Evolutionary conservation across 805 yeast genomes (phyloP).

Genomic region (Candida chauliodis): DNA sequence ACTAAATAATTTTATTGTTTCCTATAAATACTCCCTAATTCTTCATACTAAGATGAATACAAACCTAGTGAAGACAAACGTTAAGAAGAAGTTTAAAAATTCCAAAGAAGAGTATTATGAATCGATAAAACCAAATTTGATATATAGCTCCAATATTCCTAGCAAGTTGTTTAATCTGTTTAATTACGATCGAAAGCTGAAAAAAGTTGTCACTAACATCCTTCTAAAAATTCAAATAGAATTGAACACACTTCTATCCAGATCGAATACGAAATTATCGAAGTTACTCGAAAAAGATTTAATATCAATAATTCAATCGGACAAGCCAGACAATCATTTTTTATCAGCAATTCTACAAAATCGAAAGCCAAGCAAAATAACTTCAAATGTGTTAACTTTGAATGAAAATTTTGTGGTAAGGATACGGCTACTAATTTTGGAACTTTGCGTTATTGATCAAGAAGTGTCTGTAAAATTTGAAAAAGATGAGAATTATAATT

Average conservation of each 20-base stretch:
- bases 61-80: background rate
- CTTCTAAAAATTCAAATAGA: conserved; percentile 24
- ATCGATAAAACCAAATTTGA: conserved; percentile 33
- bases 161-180: conserved; percentile 14
- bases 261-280: conserved; percentile 27
- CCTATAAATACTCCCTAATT: no score
- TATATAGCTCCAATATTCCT: conserved; percentile 35
- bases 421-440: conserved; percentile 20
- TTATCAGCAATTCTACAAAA: background rate
- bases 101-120: conserved; percentile 18
- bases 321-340: background rate
- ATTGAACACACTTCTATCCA: conserved; percentile 30
- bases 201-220: background rate
- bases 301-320: conserved; percentile 5
- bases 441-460: conserved; percentile 19
- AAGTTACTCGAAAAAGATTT: conserved; percentile 32
- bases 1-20: no score
- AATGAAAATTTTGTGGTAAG: conserved; percentile 34
- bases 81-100: background rate
- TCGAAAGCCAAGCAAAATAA: background rate
- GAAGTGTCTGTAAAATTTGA: conserved; percentile 20
- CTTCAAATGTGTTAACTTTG: conserved; percentile 6
- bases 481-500: conserved; percentile 28
- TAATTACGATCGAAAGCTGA: background rate
- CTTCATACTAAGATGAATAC: background rate